Evolutionary conservation across 2,329 filamentous ascomycete species (phyloP).

Genomic region (Epichloe gansuensis): DNA sequence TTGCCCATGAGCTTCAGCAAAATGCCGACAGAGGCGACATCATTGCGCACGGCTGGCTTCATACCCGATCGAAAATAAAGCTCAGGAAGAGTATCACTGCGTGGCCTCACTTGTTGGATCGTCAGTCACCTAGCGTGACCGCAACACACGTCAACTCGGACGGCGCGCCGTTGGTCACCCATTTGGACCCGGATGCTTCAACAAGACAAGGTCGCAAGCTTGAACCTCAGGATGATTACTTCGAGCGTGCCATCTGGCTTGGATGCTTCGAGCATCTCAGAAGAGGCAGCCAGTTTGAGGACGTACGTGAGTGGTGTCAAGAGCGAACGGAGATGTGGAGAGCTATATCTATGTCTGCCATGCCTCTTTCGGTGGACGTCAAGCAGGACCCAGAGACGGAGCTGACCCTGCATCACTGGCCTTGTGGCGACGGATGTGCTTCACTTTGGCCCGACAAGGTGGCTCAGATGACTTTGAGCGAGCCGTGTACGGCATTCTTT

Average conservation of each 20-base stretch:
- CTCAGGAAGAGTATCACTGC: conserved; percentile 69
- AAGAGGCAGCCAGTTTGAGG: conserved; percentile 60
- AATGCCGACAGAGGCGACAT: conserved; percentile 69
- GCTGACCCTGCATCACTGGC: conserved; percentile 32
- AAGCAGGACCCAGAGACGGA: conserved; percentile 20
- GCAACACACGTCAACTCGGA: conserved; percentile 45
- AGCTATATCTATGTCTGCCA: conserved; percentile 66
- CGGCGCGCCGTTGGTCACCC: conserved; percentile 61
- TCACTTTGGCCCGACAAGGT: conserved; percentile 55
- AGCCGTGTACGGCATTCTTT: conserved; percentile 83
- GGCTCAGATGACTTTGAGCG: conserved; percentile 67
- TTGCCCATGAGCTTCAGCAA: conserved; percentile 64
- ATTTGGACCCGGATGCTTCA: conserved; percentile 85
- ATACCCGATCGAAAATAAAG: conserved; percentile 84
- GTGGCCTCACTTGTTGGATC: conserved; percentile 53
- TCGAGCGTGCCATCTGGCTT: conserved; percentile 83
- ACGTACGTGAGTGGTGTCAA: conserved; percentile 75
- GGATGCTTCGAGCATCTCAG: conserved; percentile 90
- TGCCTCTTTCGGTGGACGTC: conserved; percentile 44
- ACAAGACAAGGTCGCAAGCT: conserved; percentile 65
- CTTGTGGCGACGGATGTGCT: conserved; percentile 73
- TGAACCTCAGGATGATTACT: conserved; percentile 73
- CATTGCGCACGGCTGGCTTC: conserved; percentile 81
- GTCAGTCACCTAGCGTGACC: conserved; percentile 43
- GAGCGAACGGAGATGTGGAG: conserved; percentile 84